Conservation (phyloP, 805 yeast genomes). For the Pichia nanzhaoensis region DNA sequence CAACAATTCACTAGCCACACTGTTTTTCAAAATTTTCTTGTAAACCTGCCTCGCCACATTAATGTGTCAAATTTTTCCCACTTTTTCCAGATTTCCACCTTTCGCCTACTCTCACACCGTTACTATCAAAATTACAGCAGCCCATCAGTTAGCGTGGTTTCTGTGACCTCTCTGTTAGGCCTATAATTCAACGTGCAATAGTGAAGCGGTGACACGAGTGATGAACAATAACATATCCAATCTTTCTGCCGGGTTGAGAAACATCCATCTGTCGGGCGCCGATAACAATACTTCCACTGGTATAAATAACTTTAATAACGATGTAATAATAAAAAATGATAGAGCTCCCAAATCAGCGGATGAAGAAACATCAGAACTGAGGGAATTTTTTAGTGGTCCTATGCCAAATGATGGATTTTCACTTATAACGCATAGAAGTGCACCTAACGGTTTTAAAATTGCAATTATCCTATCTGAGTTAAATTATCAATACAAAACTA, state of each 20-base stretch:
- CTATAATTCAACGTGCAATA: too few relatives aligned
- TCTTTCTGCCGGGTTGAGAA: slow-evolving; percentile 34
- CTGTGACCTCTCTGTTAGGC: too few relatives aligned
- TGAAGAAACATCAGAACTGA: slow-evolving; percentile 41
- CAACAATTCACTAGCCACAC: background rate
- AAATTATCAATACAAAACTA: slow-evolving; percentile 69
- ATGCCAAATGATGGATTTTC: slow-evolving; percentile 81
- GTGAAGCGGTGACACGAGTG: too few relatives aligned
- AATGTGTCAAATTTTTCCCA: too few relatives aligned
- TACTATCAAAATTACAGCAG: too few relatives aligned
- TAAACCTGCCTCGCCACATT: too few relatives aligned
- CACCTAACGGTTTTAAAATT: slow-evolving; percentile 95
- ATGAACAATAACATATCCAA: slow-evolving; percentile 29
- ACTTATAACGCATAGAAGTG: slow-evolving; percentile 74
- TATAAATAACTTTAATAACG: too few relatives aligned
- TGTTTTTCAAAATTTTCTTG: background rate
- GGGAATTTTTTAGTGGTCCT: slow-evolving; percentile 55
- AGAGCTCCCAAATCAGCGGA: background rate
- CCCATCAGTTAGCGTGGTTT: too few relatives aligned
- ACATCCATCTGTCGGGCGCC: slow-evolving; percentile 24
- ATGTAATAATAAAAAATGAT: background rate
- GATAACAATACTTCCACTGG: background rate
- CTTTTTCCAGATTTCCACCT: too few relatives aligned
- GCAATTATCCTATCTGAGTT: slow-evolving; percentile 85
- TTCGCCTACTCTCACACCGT: too few relatives aligned